These are phyloP conservation scores for Aureobasidium musti DNA, from an alignment of 2,329 filamentous ascomycete species.

Conservation along the genomic window DNA sequence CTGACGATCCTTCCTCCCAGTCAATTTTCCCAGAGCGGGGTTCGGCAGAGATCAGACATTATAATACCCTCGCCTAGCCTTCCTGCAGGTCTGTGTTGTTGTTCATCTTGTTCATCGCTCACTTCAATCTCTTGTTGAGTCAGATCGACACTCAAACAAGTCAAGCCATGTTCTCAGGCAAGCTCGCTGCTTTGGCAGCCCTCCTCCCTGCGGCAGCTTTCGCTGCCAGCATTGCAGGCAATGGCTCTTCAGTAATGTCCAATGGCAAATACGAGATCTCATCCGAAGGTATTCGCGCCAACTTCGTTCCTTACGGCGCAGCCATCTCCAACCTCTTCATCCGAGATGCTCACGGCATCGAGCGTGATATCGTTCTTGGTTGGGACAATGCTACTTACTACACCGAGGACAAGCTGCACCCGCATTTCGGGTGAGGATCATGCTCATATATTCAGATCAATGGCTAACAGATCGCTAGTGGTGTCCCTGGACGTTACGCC, in stretches of 20 bases:
- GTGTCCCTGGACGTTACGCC: constrained; percentile 62
- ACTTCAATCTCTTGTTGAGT: background rate
- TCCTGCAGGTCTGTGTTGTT: constrained; percentile 17
- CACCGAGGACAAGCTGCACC: constrained; percentile 63
- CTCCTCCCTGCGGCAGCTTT: constrained; percentile 33
- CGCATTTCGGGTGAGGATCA: constrained; percentile 60
- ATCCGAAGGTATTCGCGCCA: constrained; percentile 65
- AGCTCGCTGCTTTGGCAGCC: constrained; percentile 31
- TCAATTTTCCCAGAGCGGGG: constrained; percentile 22
- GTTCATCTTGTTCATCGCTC: constrained; percentile 5
- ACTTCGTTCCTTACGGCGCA: constrained; percentile 74
- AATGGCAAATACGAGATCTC: constrained; percentile 69
- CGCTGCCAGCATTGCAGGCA: constrained; percentile 33
- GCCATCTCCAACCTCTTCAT: constrained; percentile 71
- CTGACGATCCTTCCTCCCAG: constrained; percentile 21
- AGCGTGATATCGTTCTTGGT: constrained; percentile 70
- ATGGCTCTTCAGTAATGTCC: constrained; percentile 35
- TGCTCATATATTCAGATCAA: background rate
- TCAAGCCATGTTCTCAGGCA: constrained; percentile 17
- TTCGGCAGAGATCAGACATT: constrained; percentile 15
- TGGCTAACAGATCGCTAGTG: background rate
- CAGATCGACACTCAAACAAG: background rate
- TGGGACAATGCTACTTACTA: constrained; percentile 78
- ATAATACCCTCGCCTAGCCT: constrained; percentile 17
- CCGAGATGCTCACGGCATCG: constrained; percentile 66